A percentile compares a stretch with the other conserved stretches of the same genome.
phyloP scores from a whole-genome alignment of 1,284 basidiomycete species.

The Microbotryum silenes-acaulis region DNA sequence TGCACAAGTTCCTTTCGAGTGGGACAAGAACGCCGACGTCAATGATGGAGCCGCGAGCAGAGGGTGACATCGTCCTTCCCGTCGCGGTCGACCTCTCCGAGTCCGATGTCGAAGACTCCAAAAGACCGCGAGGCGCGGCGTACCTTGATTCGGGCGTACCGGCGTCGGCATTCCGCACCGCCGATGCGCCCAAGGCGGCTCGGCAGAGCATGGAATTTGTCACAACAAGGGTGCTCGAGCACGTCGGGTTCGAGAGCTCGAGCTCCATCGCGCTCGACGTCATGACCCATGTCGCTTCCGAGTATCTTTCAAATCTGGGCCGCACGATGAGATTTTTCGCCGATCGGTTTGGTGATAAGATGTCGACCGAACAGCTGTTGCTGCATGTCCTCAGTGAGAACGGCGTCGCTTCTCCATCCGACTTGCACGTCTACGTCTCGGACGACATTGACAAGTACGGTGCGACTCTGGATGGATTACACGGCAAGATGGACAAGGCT shows the following conservation, averaged over 20 bases:
- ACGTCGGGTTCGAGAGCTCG: conserved; percentile 75
- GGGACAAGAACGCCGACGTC: not conserved
- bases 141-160: conserved; percentile 5
- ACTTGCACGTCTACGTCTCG: conserved; percentile 76
- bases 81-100: not conserved
- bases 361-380: conserved; percentile 87
- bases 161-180: not conserved
- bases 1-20: not conserved
- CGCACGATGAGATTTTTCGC: conserved; percentile 69
- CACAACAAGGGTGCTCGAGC: conserved; percentile 55
- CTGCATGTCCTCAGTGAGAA: conserved; percentile 82
- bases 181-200: not conserved
- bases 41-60: not conserved
- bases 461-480: conserved; percentile 62
- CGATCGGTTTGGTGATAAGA: conserved; percentile 68
- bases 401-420: conserved; percentile 63
- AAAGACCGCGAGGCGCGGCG: not conserved
- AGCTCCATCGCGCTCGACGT: conserved; percentile 64
- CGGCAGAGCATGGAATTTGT: conserved; percentile 6
- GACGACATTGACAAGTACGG: conserved; percentile 84
- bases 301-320: conserved; percentile 79
- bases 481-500: conserved; percentile 73
- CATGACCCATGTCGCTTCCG: conserved; percentile 66
- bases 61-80: too few relatives aligned
- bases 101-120: conserved; percentile 9